Base-by-base conservation (phyloP, 345 rosid species). In the Lumnitzera littorea region DNA sequence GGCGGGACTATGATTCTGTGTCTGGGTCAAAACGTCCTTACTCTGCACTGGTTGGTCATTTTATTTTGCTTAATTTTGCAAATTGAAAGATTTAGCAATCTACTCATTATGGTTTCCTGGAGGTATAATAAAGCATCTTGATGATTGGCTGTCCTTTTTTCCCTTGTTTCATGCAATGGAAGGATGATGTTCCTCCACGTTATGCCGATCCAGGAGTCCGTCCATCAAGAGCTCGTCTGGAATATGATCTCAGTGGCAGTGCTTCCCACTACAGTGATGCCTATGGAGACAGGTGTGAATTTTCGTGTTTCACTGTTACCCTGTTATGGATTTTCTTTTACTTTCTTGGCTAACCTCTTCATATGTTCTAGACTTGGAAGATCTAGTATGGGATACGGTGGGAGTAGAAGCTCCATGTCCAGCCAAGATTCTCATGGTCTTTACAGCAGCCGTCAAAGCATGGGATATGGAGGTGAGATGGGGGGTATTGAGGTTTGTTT, bases 11-110 rank as follows among this genome's bases (percentile, higher is more conserved):
- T 75, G 97, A 86, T 54, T 59, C 95, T 50, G 58, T 94, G 48
- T 76, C 97, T 58, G 96, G 96, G 55, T 84, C 97, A 61, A 94
- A 94, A 75, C 88, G 97, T 55, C 91, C 92, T 54, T 94, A 86
- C 76, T 68, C 88, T 64, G 78, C 86, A 15, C 48, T 94, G 95
- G 99, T 90, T 29, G 67, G 87, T 74, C 24, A 27, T 36, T 36
- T 51, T 43, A n/a, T 62, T 12, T 1, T 13, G 13, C 52, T 62
- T 36, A 16, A 1, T 7, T 36, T 1, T 36, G 43, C 43, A 36
- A 4, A 36, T 36, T 9, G 43, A 36, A 36, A 36, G 43, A 36
- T 36, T 36, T 9, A 4, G 10, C 43, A 36, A 9, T 36, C 43
- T 9, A 36, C 43, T 36, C 43, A 29, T 29, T 36, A 36, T 36